Evolutionary conservation across 2,329 filamentous ascomycete genomes (phyloP), one percentile per base, ranked within the genome.

Genomic region (Lecanicillium sp.): DNA sequence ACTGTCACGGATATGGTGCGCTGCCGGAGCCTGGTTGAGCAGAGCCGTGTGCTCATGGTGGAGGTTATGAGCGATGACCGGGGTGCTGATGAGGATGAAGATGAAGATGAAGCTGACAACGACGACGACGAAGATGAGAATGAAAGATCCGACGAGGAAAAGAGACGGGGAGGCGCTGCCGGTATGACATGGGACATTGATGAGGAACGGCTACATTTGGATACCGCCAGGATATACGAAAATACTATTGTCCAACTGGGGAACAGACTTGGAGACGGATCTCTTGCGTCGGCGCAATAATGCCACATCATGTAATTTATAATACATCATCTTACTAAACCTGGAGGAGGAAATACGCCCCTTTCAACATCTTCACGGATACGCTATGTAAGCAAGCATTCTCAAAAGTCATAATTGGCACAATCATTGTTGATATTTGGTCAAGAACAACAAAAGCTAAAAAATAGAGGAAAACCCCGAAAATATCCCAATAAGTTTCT

Each of bases 1-100:
- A 87, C 80, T 1, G 67, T 62, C 14, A 90, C 85, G 1, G 87
- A 95, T 57, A 94, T 92, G 70, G 87, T 96, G 7, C 75, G 90
- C 29, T 83, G 89, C 46, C 83, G 85, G 53, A 85, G 85, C 52
- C 65, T 94, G 20, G 84, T 88, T 1, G 85, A 94, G 54, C 75
- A 81, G 47, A 85, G 83, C 13, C 71, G 89, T 18, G 63, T 87
- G 7, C 59, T 77, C 5, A 76, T 90, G 41, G 75, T 87, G 2
- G 78, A 85, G 43, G 72, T 79, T 13, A 72, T 87, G 66, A 74
- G 71, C 43, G 67, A 46, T 16, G 51, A 49, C 4, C 44, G 42
- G 0, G 36, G 42, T n/a, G 64, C 64, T 2, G 63, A 71, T 9
- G 64, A 65, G 11, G 64, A 64, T 2, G 61, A 63, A 5, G 58